These are phyloP conservation scores for Hanseniaspora gamundiae DNA, from an alignment of 1,139 yeast genomes.

Conservation along the genomic window DNA sequence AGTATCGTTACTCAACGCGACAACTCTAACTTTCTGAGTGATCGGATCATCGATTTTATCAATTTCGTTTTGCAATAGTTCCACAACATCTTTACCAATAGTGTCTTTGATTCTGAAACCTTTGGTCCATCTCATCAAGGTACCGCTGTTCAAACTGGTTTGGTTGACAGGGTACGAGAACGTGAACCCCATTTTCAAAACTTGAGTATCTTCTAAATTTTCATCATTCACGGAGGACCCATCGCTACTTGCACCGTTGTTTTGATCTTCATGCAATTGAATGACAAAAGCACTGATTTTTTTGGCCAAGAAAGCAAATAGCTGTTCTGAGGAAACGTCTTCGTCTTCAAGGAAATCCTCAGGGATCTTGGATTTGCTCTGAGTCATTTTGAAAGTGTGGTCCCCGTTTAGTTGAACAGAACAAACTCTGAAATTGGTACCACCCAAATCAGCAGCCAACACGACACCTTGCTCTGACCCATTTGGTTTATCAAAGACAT, in stretches of 20 bases:
- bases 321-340: conserved; percentile 38
- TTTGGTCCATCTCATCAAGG: conserved; percentile 86
- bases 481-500: conserved; percentile 64
- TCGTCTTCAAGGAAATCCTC: conserved; percentile 43
- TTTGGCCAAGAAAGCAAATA: conserved; percentile 64
- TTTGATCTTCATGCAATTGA: conserved; percentile 44
- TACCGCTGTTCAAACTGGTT: conserved; percentile 65
- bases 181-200: conserved; percentile 74
- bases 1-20: conserved; percentile 88
- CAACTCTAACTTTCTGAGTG: conserved; percentile 44
- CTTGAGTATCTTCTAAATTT: conserved; percentile 18
- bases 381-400: conserved; percentile 60
- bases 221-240: background rate
- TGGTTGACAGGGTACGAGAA: conserved; percentile 89
- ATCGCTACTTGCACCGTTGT: conserved; percentile 7
- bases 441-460: conserved; percentile 80
- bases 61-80: conserved; percentile 54
- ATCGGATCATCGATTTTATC: conserved; percentile 34
- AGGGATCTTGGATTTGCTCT: conserved; percentile 66
- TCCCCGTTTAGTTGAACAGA: conserved; percentile 72
- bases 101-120: conserved; percentile 81
- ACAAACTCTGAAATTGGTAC: conserved; percentile 83
- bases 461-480: conserved; percentile 71
- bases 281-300: conserved; percentile 51
- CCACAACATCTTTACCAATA: conserved; percentile 72